Conservation (phyloP, 768 basidiomycete species). For the Crassisporium funariophilum region DNA sequence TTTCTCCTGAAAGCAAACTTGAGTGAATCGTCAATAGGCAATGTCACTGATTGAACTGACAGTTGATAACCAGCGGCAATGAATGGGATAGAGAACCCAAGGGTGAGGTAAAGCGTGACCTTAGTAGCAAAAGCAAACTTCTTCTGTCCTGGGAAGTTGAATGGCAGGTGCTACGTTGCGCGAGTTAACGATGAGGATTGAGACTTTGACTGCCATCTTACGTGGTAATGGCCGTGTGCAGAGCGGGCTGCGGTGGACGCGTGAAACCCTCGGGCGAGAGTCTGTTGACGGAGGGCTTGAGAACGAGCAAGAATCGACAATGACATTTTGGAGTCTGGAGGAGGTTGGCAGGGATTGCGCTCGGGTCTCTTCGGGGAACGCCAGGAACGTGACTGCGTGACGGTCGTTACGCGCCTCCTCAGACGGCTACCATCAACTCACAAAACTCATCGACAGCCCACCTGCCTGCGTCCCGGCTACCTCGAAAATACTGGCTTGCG, state of each 20-base stretch:
- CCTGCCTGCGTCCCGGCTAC: too few species aligned
- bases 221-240: constrained; percentile 59
- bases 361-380: too few species aligned
- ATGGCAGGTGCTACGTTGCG: constrained; percentile 53
- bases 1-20: constrained; percentile 42
- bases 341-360: too few species aligned
- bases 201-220: constrained; percentile 28
- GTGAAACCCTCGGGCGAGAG: constrained; percentile 38
- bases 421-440: too few species aligned
- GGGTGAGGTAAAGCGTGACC: constrained; percentile 44
- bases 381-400: too few species aligned
- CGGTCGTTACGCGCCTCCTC: too few species aligned
- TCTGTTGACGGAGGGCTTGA: constrained; percentile 40
- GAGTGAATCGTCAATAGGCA: constrained; percentile 3
- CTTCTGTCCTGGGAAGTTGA: constrained; percentile 52
- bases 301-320: constrained; percentile 45
- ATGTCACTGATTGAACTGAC: constrained; percentile 43
- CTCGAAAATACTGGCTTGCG: too few species aligned
- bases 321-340: constrained; percentile 32
- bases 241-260: constrained; percentile 45
- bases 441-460: too few species aligned
- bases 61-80: constrained; percentile 61
- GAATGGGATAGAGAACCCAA: constrained; percentile 72
- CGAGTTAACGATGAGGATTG: constrained; percentile 6
- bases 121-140: constrained; percentile 54